Percentiles rank a stretch among this genome's conserved stretches.
These are phyloP conservation scores for Heterobasidion annosum DNA, from an alignment of 1,284 basidiomycete genomes.

Conservation along the genomic window DNA sequence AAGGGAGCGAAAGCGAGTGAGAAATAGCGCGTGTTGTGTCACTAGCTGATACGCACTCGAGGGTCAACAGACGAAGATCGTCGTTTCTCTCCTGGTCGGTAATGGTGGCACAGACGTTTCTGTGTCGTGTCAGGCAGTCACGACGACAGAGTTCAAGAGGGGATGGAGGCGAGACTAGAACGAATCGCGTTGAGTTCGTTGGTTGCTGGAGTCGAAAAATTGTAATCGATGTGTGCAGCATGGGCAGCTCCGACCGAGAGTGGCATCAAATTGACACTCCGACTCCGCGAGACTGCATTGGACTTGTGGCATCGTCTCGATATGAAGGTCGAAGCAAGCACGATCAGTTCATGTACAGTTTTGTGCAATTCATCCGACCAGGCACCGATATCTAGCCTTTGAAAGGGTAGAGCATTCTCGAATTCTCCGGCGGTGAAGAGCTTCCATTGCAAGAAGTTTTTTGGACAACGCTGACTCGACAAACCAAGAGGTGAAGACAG, in stretches of 20 bases:
- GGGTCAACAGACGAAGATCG: constrained; percentile 77
- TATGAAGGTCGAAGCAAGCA: no score
- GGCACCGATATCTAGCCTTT: no score
- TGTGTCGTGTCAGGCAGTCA: constrained; percentile 25
- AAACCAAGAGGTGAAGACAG: no score
- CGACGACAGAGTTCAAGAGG: constrained; percentile 22
- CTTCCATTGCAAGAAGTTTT: no score
- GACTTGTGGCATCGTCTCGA: no score
- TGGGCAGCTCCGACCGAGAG: not conserved
- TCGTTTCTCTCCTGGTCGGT: constrained; percentile 65
- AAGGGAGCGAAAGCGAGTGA: constrained; percentile 6
- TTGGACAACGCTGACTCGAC: no score
- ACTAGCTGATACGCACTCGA: constrained; percentile 42
- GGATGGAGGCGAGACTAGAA: not conserved
- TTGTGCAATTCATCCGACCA: no score
- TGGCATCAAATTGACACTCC: not conserved
- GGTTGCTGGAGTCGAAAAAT: constrained; percentile 6
- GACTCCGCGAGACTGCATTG: not conserved
- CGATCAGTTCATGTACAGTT: no score
- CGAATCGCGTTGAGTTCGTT: constrained; percentile 2
- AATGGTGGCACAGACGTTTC: constrained; percentile 43
- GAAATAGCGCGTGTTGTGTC: constrained; percentile 5
- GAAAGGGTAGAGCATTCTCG: no score
- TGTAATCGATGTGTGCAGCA: constrained; percentile 1
- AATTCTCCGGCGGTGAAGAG: no score